These are phyloP conservation scores for Torrubiella hemipterigena DNA, from an alignment of 2,329 filamentous ascomycete genomes.

Conservation along the genomic window DNA sequence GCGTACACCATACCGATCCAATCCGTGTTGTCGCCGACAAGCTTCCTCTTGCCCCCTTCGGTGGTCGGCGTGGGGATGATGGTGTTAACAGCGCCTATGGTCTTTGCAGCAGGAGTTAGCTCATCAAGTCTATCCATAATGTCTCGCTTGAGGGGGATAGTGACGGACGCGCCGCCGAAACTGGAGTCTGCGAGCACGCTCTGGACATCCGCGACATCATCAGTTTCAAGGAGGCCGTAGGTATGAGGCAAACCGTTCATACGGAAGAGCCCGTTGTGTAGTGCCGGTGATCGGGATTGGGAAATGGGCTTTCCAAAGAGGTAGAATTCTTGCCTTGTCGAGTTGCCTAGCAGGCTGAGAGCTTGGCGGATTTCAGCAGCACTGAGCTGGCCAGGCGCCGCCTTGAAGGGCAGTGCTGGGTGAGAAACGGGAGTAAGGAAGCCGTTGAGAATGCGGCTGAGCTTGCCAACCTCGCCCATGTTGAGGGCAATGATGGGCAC, in stretches of 20 bases:
- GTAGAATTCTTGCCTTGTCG: constrained; percentile 66
- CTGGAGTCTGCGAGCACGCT: constrained; percentile 54
- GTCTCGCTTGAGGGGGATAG: constrained; percentile 87
- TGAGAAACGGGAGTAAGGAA: constrained; percentile 96
- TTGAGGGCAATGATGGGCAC: constrained; percentile 91
- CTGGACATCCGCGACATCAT: constrained; percentile 45
- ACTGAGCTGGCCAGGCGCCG: constrained; percentile 86
- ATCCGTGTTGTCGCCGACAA: constrained; percentile 88
- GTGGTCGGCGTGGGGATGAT: constrained; percentile 49
- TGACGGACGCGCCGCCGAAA: constrained; percentile 91
- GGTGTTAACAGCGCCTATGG: constrained; percentile 91
- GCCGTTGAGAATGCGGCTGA: constrained; percentile 78
- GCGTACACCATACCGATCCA: constrained; percentile 85
- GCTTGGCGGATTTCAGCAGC: constrained; percentile 77
- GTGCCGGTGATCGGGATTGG: constrained; percentile 70
- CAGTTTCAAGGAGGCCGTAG: constrained; percentile 71
- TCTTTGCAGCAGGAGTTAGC: constrained; percentile 63
- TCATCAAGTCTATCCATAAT: constrained; percentile 73
- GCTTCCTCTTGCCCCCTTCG: constrained; percentile 30
- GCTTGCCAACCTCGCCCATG: constrained; percentile 79
- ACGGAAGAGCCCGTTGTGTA: constrained; percentile 79
- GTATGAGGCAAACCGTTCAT: constrained; percentile 69
- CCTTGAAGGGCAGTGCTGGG: constrained; percentile 77
- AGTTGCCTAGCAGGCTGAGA: constrained; percentile 66
- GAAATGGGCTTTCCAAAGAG: constrained; percentile 80